phyloP scores from a whole-genome alignment of 352 stramenopile genomes.

The Globisporangium perplexum region DNA sequence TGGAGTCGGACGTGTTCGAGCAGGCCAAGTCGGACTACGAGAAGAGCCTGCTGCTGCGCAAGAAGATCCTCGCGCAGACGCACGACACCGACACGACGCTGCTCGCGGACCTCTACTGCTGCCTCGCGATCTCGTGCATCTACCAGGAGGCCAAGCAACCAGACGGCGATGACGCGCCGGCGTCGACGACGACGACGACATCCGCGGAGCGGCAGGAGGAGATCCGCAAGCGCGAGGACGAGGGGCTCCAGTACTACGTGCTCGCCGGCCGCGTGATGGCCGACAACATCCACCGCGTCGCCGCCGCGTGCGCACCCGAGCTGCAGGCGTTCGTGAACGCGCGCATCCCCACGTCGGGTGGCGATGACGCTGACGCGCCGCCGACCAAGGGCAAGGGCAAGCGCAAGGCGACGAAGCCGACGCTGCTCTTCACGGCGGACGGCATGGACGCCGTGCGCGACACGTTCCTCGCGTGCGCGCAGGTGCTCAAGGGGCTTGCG shows the following conservation, averaged over 20 bases:
- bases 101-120: slow-evolving; percentile 78
- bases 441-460: slow-evolving; percentile 45
- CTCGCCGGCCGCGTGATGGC: slow-evolving; percentile 75
- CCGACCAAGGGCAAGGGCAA: slow-evolving; percentile 63
- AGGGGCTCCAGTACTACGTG: slow-evolving; percentile 79
- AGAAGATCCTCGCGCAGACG: slow-evolving; percentile 61
- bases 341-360: slow-evolving; percentile 38
- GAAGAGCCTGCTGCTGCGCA: slow-evolving; percentile 61
- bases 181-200: slow-evolving; percentile 1
- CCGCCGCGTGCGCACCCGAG: slow-evolving; percentile 24
- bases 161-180: slow-evolving; percentile 5
- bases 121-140: slow-evolving; percentile 79
- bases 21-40: slow-evolving; percentile 75
- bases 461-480: slow-evolving; percentile 48
- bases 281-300: slow-evolving; percentile 71
- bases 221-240: slow-evolving; percentile 26
- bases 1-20: slow-evolving; percentile 80
- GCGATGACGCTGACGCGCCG: not conserved
- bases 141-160: slow-evolving; percentile 52
- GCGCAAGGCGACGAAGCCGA: slow-evolving; percentile 34
- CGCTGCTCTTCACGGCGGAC: slow-evolving; percentile 44
- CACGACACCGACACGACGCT: slow-evolving; percentile 73
- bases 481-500: slow-evolving; percentile 29
- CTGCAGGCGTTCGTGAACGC: slow-evolving; percentile 45
- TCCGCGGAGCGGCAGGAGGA: slow-evolving; percentile 8